Percentiles rank a stretch among this genome's conserved stretches.
Conservation (phyloP, 768 basidiomycete species). For the Lactarius vividus region DNA sequence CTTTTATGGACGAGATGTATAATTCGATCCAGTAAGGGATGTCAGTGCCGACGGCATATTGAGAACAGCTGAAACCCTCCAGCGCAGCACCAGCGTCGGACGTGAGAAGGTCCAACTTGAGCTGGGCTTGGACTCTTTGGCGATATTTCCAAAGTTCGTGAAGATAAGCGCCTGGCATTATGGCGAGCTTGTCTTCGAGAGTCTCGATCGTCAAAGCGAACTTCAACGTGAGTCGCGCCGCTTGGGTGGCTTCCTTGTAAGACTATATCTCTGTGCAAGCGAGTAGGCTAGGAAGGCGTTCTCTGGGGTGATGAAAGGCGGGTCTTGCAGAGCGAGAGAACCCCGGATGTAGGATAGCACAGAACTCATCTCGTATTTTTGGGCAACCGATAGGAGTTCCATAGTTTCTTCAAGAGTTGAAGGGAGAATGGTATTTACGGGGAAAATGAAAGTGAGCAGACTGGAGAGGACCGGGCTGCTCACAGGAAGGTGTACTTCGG, state of each 20-base stretch:
- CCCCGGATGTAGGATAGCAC: conserved; percentile 1
- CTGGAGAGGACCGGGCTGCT: not conserved
- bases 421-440: not conserved
- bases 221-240: not conserved
- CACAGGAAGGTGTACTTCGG: not conserved
- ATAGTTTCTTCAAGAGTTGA: not conserved
- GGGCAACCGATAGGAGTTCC: conserved; percentile 15
- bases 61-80: not conserved
- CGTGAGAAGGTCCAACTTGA: not conserved
- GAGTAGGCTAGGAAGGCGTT: not conserved
- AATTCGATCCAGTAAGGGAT: not conserved
- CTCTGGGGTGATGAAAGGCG: not conserved
- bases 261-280: not conserved
- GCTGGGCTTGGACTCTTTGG: not conserved
- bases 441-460: conserved; percentile 1
- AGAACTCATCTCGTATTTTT: conserved; percentile 10
- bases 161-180: not conserved
- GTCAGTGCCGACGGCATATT: not conserved
- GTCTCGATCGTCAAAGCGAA: conserved; percentile 1
- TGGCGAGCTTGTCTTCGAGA: not conserved
- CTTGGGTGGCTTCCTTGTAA: conserved; percentile 1
- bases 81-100: not conserved
- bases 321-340: not conserved
- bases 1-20: not conserved
- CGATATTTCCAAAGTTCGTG: conserved; percentile 12